Evolutionary conservation across 2,329 filamentous ascomycete species (phyloP), one percentile per base, ranked within the genome.

Genomic region (Fusarium sp.): DNA sequence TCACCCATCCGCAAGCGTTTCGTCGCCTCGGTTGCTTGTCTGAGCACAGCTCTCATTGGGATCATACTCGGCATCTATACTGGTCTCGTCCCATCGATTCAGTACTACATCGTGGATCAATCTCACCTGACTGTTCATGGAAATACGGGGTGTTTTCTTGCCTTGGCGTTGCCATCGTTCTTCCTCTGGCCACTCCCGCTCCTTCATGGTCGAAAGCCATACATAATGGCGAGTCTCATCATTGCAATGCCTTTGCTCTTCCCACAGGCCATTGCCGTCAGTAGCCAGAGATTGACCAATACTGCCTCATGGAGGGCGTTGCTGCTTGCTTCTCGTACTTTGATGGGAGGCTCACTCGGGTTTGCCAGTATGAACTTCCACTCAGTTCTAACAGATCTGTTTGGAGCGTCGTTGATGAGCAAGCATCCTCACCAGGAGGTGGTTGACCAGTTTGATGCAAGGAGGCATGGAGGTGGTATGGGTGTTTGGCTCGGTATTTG

Each of bases 341-440:
- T 93, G 56, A 93, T 93, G 81, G 93, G 93, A 0, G 83, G 91
- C 37, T 88, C 89, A 22, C 87, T 95, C 11, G 93, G 93, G 0
- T 93, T 95, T 77, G 92, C 91, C 18, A 93, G 92, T 78, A 93
- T 95, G 85, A 95, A 95, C 78, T 93, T 93, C 74, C 87, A 93
- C 75, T 89, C 91, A 0, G 92, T 90, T 2, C 83, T 95, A 7
- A 89, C 92, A 5, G 93, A 96, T 78, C 84, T 95, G 1, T 96
- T 94, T 77, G 93, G 93, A 1, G 91, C 92, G 5, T 94, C 92
- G 0, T 82, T 95, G 24, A 93, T 94, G 87, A 93, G 91, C 76
- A 86, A 87, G 45, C 90, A 91, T 58, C 93, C 93, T 2, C 92
- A 94, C 76, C 91, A 94, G 81, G 93, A 94, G 77, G 83, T 93